Base-by-base conservation (phyloP, 306 rosid genomes). In the Hippophae tibetana region DNA sequence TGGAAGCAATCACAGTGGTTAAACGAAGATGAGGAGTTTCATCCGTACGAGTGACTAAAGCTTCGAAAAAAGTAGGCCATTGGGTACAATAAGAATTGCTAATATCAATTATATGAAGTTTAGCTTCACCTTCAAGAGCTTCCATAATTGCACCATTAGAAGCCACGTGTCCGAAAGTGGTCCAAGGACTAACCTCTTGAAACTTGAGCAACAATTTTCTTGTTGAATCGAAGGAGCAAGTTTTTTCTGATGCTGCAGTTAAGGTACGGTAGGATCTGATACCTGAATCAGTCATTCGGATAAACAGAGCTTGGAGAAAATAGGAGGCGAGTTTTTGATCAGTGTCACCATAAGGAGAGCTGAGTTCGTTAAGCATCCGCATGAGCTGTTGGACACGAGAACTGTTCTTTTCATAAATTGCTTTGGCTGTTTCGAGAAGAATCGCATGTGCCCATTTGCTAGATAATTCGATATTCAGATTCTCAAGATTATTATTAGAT, bases 341-440 rank as follows among this genome's bases (percentile, higher is more conserved):
- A 1, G 78, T 64, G 67, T 87, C 96, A 5, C 98, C 98, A 42
- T 85, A 92, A 7, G 98, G 95, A 6, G 96, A 79, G 59, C 84
- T 69, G 2, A 92, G 82, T 58, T 92, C 98, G 64, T 92, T 92
- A 52, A 92, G 95, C 92, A 85, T 87, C 98, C 98, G 87, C 84
- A 87, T 76, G 47, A 92, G 93, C 42, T 87, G 95, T 45, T 87
- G 93, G 27, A 82, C 70, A 5, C 88, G 86, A 0, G 70, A 31
- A 61, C 67, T 78, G 76, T 85, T 83, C 70, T 83, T 87, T 41
- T 85, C 83, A 0, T 86, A 83, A 2, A 87, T 69, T 69, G 98
- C 92, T 0, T 78, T 80, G 49, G 96, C 89, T 1, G 87, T 73
- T 56, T 92, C 89, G 6, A 79, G 67, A 47, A 92, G 93, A 42